Conservation (phyloP, 1,284 basidiomycete species). For the Malassezia arunalokei region DNA sequence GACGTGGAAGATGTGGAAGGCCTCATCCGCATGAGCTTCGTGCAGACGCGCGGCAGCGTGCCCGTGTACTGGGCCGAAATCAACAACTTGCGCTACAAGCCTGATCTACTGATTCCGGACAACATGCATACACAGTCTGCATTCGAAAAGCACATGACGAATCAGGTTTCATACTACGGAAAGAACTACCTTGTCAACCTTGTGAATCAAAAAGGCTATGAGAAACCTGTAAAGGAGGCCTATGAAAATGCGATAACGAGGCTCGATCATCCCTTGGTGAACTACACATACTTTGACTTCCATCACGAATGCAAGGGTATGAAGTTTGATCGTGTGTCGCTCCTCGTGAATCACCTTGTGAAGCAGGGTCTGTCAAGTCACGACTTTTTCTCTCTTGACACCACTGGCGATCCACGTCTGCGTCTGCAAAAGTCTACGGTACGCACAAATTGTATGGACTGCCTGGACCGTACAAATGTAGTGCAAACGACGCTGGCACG, state of each 20-base stretch:
- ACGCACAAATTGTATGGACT: slow-evolving; percentile 64
- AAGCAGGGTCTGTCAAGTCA: slow-evolving; percentile 55
- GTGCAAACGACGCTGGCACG: slow-evolving; percentile 54
- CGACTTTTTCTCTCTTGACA: slow-evolving; percentile 26
- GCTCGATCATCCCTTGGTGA: slow-evolving; percentile 57
- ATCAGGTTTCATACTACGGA: slow-evolving; percentile 67
- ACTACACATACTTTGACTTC: slow-evolving; percentile 96
- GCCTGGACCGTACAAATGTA: slow-evolving; percentile 69
- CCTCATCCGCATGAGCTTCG: slow-evolving; percentile 57
- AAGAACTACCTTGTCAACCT: slow-evolving; percentile 75
- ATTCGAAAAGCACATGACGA: slow-evolving; percentile 62
- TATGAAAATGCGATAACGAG: slow-evolving; percentile 66
- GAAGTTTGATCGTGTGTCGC: slow-evolving; percentile 81
- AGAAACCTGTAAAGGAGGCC: slow-evolving; percentile 88
- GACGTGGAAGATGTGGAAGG: slow-evolving; percentile 50
- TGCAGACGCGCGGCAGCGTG: slow-evolving; percentile 85
- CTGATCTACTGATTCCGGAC: slow-evolving; percentile 93
- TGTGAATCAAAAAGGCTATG: slow-evolving; percentile 88
- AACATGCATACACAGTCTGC: slow-evolving; percentile 64
- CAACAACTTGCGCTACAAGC: slow-evolving; percentile 90
- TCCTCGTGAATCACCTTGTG: slow-evolving; percentile 66
- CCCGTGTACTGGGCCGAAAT: slow-evolving; percentile 95
- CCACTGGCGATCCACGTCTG: slow-evolving; percentile 16
- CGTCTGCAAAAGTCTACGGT: slow-evolving; percentile 48
- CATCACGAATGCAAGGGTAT: slow-evolving; percentile 89